Evolutionary conservation across 2,329 filamentous ascomycete genomes (phyloP).

Genomic region (Epichloe aotearoae): DNA sequence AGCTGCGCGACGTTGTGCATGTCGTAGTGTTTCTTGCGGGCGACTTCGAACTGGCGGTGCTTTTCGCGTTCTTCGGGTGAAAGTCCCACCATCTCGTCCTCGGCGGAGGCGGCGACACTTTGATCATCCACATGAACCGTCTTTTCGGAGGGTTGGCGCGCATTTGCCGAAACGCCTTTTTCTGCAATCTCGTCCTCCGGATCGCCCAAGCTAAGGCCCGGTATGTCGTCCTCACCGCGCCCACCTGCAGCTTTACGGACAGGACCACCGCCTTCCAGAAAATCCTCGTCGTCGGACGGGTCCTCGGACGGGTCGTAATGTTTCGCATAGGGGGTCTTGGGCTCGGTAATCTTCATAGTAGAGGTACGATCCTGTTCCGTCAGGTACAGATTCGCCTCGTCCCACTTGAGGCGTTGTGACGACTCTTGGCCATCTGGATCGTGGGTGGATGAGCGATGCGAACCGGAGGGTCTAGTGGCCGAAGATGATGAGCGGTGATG

Average conservation of each 20-base stretch:
- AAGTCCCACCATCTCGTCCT: constrained; percentile 39
- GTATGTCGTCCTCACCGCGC: constrained; percentile 61
- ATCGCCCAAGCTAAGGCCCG: constrained; percentile 82
- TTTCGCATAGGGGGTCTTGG: constrained; percentile 91
- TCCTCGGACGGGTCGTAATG: constrained; percentile 87
- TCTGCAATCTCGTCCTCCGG: constrained; percentile 62
- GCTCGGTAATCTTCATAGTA: constrained; percentile 98
- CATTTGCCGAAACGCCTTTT: constrained; percentile 19
- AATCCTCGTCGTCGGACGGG: constrained; percentile 63
- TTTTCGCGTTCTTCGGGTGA: constrained; percentile 72
- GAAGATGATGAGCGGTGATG: constrained; percentile 74
- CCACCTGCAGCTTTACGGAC: constrained; percentile 23
- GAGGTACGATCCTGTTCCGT: constrained; percentile 90
- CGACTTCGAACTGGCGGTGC: constrained; percentile 79
- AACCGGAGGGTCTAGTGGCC: constrained; percentile 45
- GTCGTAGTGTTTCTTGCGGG: constrained; percentile 95
- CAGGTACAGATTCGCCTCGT: constrained; percentile 94
- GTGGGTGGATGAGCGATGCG: constrained; percentile 57
- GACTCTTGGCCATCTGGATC: constrained; percentile 32
- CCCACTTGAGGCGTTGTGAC: constrained; percentile 83
- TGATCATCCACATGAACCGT: constrained; percentile 68
- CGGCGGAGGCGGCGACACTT: constrained; percentile 44
- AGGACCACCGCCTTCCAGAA: constrained; percentile 16
- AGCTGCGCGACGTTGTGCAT: constrained; percentile 90
- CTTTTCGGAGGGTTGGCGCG: constrained; percentile 38